A percentile compares a stretch with the other conserved stretches of the same genome.
These are phyloP conservation scores for Dothideomycetidae sp. DNA, from an alignment of 2,329 filamentous ascomycete species.

Conservation along the genomic window DNA sequence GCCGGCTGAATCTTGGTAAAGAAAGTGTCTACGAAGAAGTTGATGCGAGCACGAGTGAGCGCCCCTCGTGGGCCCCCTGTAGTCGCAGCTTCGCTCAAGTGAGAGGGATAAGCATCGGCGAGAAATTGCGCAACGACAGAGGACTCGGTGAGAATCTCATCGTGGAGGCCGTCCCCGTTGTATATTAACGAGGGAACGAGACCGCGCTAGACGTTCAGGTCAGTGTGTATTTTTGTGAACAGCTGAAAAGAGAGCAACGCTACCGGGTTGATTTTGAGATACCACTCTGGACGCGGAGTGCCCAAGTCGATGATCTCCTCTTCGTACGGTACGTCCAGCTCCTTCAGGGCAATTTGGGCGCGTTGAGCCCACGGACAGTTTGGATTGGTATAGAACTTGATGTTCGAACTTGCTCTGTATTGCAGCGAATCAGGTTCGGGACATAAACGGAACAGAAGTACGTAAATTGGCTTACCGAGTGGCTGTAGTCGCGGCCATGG, in stretches of 20 bases:
- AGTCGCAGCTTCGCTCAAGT: constrained; percentile 44
- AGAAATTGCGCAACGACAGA: constrained; percentile 59
- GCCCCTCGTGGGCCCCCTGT: constrained; percentile 39
- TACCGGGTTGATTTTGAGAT: constrained; percentile 63
- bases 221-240: not conserved
- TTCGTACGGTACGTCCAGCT: constrained; percentile 24
- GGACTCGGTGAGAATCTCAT: constrained; percentile 58
- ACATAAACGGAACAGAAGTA: too few species aligned
- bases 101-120: constrained; percentile 53
- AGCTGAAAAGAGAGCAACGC: constrained; percentile 33
- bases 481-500: too few species aligned
- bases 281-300: constrained; percentile 55
- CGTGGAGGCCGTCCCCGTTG: constrained; percentile 29
- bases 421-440: too few species aligned
- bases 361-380: constrained; percentile 61
- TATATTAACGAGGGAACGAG: constrained; percentile 59
- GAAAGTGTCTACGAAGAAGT: constrained; percentile 61
- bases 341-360: constrained; percentile 29
- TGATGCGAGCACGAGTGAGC: constrained; percentile 49
- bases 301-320: constrained; percentile 42
- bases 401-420: constrained; percentile 30
- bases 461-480: too few species aligned
- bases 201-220: constrained; percentile 38
- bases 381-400: constrained; percentile 58
- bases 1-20: constrained; percentile 43